phyloP scores from a whole-genome alignment of 495 filamentous ascomycete genomes.

The Immersiella caudata region DNA sequence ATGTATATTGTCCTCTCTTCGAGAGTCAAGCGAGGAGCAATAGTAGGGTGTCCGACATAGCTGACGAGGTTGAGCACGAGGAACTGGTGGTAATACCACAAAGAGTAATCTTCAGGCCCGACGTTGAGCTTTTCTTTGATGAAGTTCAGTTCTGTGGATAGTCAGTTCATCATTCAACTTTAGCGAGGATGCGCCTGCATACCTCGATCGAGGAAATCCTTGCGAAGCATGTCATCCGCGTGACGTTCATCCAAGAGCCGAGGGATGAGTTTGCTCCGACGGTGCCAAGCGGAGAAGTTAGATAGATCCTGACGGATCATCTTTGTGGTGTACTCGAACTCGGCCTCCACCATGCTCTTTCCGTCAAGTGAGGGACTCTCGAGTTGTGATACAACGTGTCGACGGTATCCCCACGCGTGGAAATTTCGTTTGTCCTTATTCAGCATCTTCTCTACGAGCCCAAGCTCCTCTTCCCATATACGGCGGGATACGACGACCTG shows the following conservation, averaged over 20 bases:
- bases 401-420: slow-evolving; percentile 93
- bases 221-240: slow-evolving; percentile 63
- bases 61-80: slow-evolving; percentile 64
- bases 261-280: slow-evolving; percentile 79
- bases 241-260: slow-evolving; percentile 68
- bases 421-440: slow-evolving; percentile 87
- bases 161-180: neutral
- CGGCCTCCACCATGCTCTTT: slow-evolving; percentile 68
- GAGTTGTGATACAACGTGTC: slow-evolving; percentile 69
- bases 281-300: slow-evolving; percentile 98
- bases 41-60: slow-evolving; percentile 49
- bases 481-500: slow-evolving; percentile 53
- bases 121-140: slow-evolving; percentile 77
- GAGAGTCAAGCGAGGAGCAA: slow-evolving; percentile 62
- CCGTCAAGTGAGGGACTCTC: slow-evolving; percentile 59
- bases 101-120: slow-evolving; percentile 86
- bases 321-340: slow-evolving; percentile 86
- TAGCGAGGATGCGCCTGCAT: slow-evolving; percentile 20
- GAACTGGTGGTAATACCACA: slow-evolving; percentile 96
- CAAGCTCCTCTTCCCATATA: slow-evolving; percentile 84
- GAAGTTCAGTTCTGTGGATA: slow-evolving; percentile 63
- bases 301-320: slow-evolving; percentile 83
- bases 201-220: slow-evolving; percentile 74
- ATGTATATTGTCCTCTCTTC: slow-evolving; percentile 68
- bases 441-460: slow-evolving; percentile 82